Base-by-base conservation (phyloP, 2,329 filamentous ascomycete species). In the Monilinia polystroma region DNA sequence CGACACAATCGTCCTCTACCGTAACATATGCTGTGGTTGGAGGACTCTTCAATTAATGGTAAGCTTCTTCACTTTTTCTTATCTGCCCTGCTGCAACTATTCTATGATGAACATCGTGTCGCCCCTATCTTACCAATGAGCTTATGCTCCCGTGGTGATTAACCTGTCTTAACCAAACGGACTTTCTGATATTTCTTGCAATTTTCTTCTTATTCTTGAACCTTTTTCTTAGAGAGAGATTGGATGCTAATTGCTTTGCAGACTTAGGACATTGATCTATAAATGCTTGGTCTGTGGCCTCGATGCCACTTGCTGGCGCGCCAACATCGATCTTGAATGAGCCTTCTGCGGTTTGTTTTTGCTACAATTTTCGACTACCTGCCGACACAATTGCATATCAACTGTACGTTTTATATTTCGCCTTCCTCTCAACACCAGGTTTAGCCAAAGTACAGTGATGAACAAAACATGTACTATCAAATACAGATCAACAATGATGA, bases 141-240 rank as follows among this genome's bases (percentile, higher is more conserved):
- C 71, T 74, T 73, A 68, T 68, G 71, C 74, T 76, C 75, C 74
- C 69, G 80, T 85, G 83, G 82, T 85, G 83, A 85, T 77, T 68
- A 81, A 84, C 83, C 83, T 80, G 82, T 84, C 82, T 81, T 79
- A 79, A 81, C 83, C 83, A 85, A 85, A 83, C 79, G 82, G 82
- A 84, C 81, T 76, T 72, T 76, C 81, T 83, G 81, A 83, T 77
- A 49, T 49, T 20, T 38, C 11, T 38, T 43, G 41, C 54, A 29
- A 51, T 26, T 26, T 38, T 41, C n/a, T 51, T 38, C 14, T 35
- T 16, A 18, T 23, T 29, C 43, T 58, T 51, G 20, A 20, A 5
- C 49, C 14, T 43, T 49, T 47, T 23, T 2, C 23, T 51, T 35
- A 6, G 32, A 35, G 35, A 2, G n/a, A 43, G 18, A 64, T 23